Base-by-base conservation (phyloP, 768 basidiomycete species). In the Cystobasidium ongulense region DNA sequence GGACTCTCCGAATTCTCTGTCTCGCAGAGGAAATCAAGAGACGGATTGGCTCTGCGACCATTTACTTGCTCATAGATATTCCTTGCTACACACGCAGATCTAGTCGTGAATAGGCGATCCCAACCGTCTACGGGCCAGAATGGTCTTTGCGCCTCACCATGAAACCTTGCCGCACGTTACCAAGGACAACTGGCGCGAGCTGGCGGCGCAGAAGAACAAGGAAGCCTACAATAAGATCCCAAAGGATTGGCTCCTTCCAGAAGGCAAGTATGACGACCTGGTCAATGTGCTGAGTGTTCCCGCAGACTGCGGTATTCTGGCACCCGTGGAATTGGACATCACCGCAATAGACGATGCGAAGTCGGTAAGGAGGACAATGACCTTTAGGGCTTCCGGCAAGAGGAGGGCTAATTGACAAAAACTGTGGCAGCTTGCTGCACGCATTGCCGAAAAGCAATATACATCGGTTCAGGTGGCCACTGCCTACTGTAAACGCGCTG, bases 401-500 rank as follows among this genome's bases (percentile, higher is more conserved):
- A n/a, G n/a, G n/a, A n/a, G n/a, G n/a, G n/a, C n/a, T n/a, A n/a
- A n/a, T n/a, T n/a, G n/a, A n/a, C n/a, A n/a, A n/a, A 1, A 3
- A 63, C 17, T 35, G 57, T 33, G 62, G 17, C 76, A 79, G 7
- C 80, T 91, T 3, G 81, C 91, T 38, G 73, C 81, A 29, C 87
- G 85, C 36, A 81, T 91, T 21, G 85, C 85, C 18, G 80, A 77
- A 0, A 84, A 83, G 1, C 79, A 82, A 57, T 90, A 87, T 87
- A 84, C 88, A 0, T 82, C 88, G 0, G 85, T 89, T 0, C 85
- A 86, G 21, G 89, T 90, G 1, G 88, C 87, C 0, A 86, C 83
- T 0, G 89, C 90, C 0, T 91, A 88, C 81, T 87, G 85, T 76
- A 91, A 91, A 80, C 83, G 90, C 52, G 91, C 91, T 0, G 85